A percentile compares a stretch with the other conserved stretches of the same genome.
Conservation (phyloP, 2,329 filamentous ascomycete genomes). For the Calonectria multiphialidica region DNA sequence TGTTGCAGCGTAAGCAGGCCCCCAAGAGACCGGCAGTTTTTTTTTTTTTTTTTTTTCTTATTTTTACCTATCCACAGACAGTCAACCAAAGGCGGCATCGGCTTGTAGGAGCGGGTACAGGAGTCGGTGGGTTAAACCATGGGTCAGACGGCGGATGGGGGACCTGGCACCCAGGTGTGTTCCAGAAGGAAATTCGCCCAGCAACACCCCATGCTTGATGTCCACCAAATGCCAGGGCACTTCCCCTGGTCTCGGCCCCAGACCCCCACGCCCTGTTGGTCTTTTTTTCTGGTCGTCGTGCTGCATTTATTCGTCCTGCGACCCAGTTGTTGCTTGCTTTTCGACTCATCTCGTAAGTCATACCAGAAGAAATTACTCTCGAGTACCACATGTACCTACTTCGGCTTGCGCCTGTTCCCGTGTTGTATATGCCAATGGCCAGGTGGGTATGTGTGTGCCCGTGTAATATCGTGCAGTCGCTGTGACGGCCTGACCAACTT, state of each 20-base stretch:
- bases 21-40: slow-evolving; percentile 5
- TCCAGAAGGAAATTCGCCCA: slow-evolving; percentile 37
- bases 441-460: slow-evolving; percentile 18
- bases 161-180: slow-evolving; percentile 22
- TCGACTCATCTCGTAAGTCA: neutral
- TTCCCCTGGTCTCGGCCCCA: slow-evolving; percentile 12
- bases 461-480: slow-evolving; percentile 8
- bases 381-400: neutral
- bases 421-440: neutral
- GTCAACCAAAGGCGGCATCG: slow-evolving; percentile 9
- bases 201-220: slow-evolving; percentile 31
- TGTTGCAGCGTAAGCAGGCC: neutral
- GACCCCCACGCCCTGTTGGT: slow-evolving; percentile 27
- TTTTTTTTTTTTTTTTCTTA: slow-evolving; percentile 9
- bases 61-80: neutral
- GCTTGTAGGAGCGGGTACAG: slow-evolving; percentile 3
- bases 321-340: neutral
- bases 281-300: slow-evolving; percentile 29
- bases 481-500: slow-evolving; percentile 11
- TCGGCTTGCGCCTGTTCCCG: neutral
- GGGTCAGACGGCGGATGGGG: slow-evolving; percentile 11
- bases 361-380: slow-evolving; percentile 5
- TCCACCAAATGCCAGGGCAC: slow-evolving; percentile 13
- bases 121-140: slow-evolving; percentile 13
- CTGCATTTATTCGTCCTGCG: slow-evolving; percentile 18